Base-by-base conservation (phyloP, 1,139 yeast species). In the Taiozyma onychis region DNA sequence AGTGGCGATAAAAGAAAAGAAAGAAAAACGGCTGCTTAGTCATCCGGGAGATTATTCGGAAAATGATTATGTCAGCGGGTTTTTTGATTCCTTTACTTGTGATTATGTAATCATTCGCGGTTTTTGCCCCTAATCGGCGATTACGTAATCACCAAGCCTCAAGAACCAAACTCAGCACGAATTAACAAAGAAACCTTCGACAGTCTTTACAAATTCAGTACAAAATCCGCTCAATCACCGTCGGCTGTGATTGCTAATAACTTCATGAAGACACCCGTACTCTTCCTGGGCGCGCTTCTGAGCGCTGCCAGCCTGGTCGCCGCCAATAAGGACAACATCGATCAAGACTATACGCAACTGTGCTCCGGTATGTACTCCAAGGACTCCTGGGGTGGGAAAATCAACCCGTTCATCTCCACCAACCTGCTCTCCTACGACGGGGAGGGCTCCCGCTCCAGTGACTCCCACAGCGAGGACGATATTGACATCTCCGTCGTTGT, bases 341-440 rank as follows among this genome's bases (percentile, higher is more conserved):
- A 78, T 48, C 68, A 76, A 16, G 65, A 67, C 9, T 61, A 67
- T 46, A 74, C 85, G 22, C 95, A 88, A 63, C 81, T 81, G 30
- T 93, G 99, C 67, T 78, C 91, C 11, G 99, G 99, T 41, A 83
- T 93, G 80, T 93, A 91, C 69, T 79, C 93, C 49, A 85, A 84
- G 60, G 76, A 81, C 46, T 96, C 91, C 65, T 88, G 96, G 93
- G 87, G 89, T 46, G 98, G 98, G 43, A 75, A 78, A 39, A 66
- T 70, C 13, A 79, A 76, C 51, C 91, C 95, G 10, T 82, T 76
- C 58, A 83, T 86, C 51, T 73, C 75, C 10, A 71, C 85, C 48
- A 72, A 73, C 44, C 67, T 86, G 51, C 69, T 74, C 47, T 68
- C 71, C 43, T 70, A 72, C 50, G 64, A 62, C 41, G 64, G 57